These are phyloP conservation scores for Parachlorella kessleri DNA, from an alignment of 139 green algal species.

Conservation along the genomic window DNA sequence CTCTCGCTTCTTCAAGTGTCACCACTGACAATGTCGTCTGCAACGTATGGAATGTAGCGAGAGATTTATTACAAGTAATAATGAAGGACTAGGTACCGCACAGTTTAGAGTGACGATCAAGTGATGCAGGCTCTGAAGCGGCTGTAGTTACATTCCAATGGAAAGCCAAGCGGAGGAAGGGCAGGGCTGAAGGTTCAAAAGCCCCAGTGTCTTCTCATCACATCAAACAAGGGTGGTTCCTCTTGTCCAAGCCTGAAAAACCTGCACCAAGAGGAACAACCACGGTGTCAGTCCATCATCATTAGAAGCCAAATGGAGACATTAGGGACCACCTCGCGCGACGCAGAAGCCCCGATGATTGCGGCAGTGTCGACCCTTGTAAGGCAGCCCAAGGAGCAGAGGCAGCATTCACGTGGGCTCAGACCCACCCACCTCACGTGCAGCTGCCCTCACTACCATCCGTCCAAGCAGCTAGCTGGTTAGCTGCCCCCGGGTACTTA, in stretches of 20 bases:
- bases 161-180: not conserved
- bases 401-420: not conserved
- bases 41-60: too few relatives aligned
- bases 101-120: too few relatives aligned
- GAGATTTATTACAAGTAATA: too few relatives aligned
- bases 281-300: too few relatives aligned
- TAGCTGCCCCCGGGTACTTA: too few relatives aligned
- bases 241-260: not conserved
- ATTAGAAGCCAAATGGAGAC: too few relatives aligned
- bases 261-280: too few relatives aligned
- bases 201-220: conserved; percentile 40
- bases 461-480: too few relatives aligned
- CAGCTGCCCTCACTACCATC: not conserved
- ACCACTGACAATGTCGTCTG: too few relatives aligned
- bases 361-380: not conserved
- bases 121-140: conserved; percentile 19
- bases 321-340: too few relatives aligned
- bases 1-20: too few relatives aligned
- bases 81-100: too few relatives aligned
- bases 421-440: not conserved
- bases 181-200: conserved; percentile 22
- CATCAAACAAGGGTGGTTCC: conserved; percentile 20
- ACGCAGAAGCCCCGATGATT: not conserved
- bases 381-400: not conserved
- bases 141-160: conserved; percentile 42